Base-by-base conservation (phyloP, 2,329 filamentous ascomycete genomes). In the Botrytis fabae region DNA sequence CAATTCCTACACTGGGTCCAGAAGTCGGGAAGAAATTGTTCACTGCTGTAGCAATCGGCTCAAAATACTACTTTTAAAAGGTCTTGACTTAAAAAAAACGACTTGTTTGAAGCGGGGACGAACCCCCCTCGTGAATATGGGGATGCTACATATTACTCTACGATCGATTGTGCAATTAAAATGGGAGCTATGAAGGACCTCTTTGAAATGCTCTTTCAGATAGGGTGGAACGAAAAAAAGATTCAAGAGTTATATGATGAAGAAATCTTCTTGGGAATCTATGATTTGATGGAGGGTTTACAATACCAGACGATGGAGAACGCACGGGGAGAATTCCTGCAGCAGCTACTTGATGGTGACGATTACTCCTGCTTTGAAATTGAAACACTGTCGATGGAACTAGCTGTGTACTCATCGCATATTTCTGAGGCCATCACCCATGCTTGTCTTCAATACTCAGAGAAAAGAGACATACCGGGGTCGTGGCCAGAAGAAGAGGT, bases 1-100 rank as follows among this genome's bases (percentile, higher is more conserved):
- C 0, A 28, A 18, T 0, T 0, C 0, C 3, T 54, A 54, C n/a
- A 18, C 5, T 28, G 51, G 14, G 14, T 8, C n/a, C 0, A 54
- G 51, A 54, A 54, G 14, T 12, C 16, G 51, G 18, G 51, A 28
- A 28, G 51, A 54, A 28, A 2, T 54, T 8, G 1, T 54, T 8
- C 12, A 28, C n/a, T 54, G 51, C n/a, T 54, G n/a, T 8, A 16
- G 51, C 0, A 54, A 18, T 18, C n/a, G 51, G 14, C 51, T 54
- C 6, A 5, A 16, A 4, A 28, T 54, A 28, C n/a, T 54, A 4
- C 14, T 54, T 2, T 0, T 2, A 7, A 16, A 16, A n/a, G 25
- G 46, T 35, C 6, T 35, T 35, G 35, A 35, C 6, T 35, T 35
- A 6, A 35, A 35, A 5, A 35, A 35, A 5, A 7, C 35, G 35